Percentiles rank a stretch among this genome's conserved stretches.
Evolutionary conservation across 768 basidiomycete genomes (phyloP).

Genomic region (Royoungia palumana): DNA sequence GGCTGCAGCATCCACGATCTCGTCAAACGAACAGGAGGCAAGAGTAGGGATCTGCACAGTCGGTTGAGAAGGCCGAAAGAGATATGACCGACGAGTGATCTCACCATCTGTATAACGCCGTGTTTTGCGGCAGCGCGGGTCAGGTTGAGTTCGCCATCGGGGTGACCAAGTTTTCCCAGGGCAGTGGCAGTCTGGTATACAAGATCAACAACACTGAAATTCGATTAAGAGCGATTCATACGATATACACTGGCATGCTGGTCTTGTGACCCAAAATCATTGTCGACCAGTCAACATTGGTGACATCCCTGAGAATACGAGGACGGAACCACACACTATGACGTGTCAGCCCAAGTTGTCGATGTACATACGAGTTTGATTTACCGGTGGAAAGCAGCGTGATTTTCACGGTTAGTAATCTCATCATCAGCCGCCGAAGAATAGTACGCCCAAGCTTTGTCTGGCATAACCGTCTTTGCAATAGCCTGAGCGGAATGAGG

Average conservation of each 20-base stretch:
- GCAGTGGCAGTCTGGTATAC: slow-evolving; percentile 68
- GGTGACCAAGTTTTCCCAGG: slow-evolving; percentile 91
- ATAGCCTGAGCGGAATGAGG: slow-evolving; percentile 55
- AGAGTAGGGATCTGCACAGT: slow-evolving; percentile 81
- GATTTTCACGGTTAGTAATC: slow-evolving; percentile 86
- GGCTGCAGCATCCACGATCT: slow-evolving; percentile 82
- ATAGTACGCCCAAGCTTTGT: slow-evolving; percentile 95
- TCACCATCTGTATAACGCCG: slow-evolving; percentile 70
- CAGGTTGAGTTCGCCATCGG: slow-evolving; percentile 89
- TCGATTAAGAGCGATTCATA: slow-evolving; percentile 27
- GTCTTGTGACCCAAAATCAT: slow-evolving; percentile 73
- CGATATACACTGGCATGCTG: slow-evolving; percentile 80
- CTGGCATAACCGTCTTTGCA: slow-evolving; percentile 74
- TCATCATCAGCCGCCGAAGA: slow-evolving; percentile 97
- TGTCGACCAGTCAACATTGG: slow-evolving; percentile 82
- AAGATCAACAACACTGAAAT: slow-evolving; percentile 1
- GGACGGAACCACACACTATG: slow-evolving; percentile 87
- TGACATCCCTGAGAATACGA: slow-evolving; percentile 79
- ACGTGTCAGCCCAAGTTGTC: background rate
- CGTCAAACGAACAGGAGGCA: slow-evolving; percentile 94
- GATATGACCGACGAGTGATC: background rate
- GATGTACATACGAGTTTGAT: background rate
- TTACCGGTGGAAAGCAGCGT: slow-evolving; percentile 85
- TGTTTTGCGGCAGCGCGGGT: slow-evolving; percentile 86
- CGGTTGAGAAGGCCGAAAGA: background rate